A percentile compares a stretch with the other conserved stretches of the same genome.
Evolutionary conservation across 2,329 filamentous ascomycete genomes (phyloP).

Genomic region (Phialophora macrospora): DNA sequence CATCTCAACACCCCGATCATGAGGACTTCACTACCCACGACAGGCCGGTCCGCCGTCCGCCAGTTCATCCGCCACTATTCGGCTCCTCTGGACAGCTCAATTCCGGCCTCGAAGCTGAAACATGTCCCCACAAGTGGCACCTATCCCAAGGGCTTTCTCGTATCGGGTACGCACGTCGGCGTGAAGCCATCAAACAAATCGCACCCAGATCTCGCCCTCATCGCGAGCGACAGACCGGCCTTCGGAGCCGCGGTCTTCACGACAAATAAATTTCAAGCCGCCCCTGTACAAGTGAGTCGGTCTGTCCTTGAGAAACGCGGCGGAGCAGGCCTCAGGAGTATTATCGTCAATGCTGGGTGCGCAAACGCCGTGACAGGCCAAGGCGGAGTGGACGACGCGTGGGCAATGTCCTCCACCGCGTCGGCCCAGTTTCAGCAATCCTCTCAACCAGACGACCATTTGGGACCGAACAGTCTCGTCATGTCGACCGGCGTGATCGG

Average conservation of each 20-base stretch:
- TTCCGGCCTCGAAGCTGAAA: slow-evolving; percentile 83
- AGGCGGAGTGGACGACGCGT: slow-evolving; percentile 85
- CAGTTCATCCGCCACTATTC: slow-evolving; percentile 45
- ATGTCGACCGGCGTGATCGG: slow-evolving; percentile 99
- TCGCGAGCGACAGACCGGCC: slow-evolving; percentile 85
- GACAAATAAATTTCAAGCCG: slow-evolving; percentile 97
- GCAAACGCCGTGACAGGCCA: slow-evolving; percentile 96
- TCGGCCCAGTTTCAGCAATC: slow-evolving; percentile 65
- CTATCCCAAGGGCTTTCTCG: slow-evolving; percentile 88
- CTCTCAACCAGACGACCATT: slow-evolving; percentile 42
- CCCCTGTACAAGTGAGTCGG: slow-evolving; percentile 85
- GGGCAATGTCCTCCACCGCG: slow-evolving; percentile 77
- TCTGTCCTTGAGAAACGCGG: slow-evolving; percentile 69
- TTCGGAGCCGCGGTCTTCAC: slow-evolving; percentile 92
- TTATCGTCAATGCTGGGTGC: slow-evolving; percentile 93
- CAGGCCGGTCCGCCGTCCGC: slow-evolving; percentile 25
- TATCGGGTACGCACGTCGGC: slow-evolving; percentile 85
- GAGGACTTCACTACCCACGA: slow-evolving; percentile 18
- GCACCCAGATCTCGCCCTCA: slow-evolving; percentile 86
- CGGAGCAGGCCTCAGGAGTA: slow-evolving; percentile 73
- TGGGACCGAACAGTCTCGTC: slow-evolving; percentile 73
- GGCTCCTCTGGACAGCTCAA: slow-evolving; percentile 53
- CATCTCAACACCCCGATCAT: slow-evolving; percentile 11
- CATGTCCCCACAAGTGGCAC: slow-evolving; percentile 84
- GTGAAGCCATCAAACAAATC: slow-evolving; percentile 92